Evolutionary conservation across 1,284 basidiomycete species (phyloP), one percentile per base, ranked within the genome.

Genomic region (Amylostereum chailletii): DNA sequence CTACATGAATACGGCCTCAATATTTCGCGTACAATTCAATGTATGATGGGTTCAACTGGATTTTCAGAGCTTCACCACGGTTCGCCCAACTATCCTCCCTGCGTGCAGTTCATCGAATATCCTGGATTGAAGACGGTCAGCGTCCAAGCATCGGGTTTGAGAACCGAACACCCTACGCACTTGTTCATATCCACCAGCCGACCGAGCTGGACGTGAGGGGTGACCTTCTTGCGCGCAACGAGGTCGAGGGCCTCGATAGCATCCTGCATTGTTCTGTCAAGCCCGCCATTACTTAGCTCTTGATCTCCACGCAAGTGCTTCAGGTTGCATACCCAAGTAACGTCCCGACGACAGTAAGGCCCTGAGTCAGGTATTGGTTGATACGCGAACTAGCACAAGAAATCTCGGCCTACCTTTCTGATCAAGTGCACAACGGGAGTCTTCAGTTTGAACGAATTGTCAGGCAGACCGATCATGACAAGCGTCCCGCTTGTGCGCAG

Each of bases 341-440:
- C 19, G 19, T 19, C 19, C 19, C 86, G 74, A 59, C 83, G 83
- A 88, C 69, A 31, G 65, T 74, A 47, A 83, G 70, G 52, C 67
- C 66, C 71, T 79, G 46, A 34, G 40, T 27, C 2, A 47, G n/a
- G 29, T 42, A 19, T 19, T 6, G 27, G 19, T n/a, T 29, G 11
- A 27, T 29, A 27, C 32, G 19, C 7, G 26, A 8, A 33, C 10
- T 4, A 9, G 40, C 7, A 9, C 10, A 11, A 29, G 29, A 8
- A 37, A 29, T 30, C 51, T 34, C 27, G 56, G 49, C 75, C 87
- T 42, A 90, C 85, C 60, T 88, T 72, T 65, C 82, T 80, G 64
- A 79, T 74, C 29, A 88, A 85, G 2, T 76, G 86, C 72, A 90
- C 90, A 56, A 91, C 84, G 36, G 81, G 77, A 0, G 81, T 77